Conservation (phyloP, 2,329 filamentous ascomycete genomes). For the Microdochium bolleyi region DNA sequence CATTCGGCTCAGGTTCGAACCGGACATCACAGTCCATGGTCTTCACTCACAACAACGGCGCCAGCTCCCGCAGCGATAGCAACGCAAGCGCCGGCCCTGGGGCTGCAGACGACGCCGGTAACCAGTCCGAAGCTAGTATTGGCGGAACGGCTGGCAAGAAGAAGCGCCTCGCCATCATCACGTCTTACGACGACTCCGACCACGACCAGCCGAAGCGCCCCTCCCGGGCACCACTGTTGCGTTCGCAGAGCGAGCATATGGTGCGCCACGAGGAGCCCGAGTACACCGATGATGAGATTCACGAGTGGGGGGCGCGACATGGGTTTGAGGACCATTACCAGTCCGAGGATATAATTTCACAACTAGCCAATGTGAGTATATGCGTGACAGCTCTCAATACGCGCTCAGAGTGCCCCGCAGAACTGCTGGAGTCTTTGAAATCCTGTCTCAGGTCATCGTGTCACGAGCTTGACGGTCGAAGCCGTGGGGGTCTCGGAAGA, state of each 20-base stretch:
- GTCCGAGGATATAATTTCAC: conserved; percentile 79
- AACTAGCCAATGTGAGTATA: conserved; percentile 66
- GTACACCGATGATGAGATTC: conserved; percentile 34
- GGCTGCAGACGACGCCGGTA: conserved; percentile 13
- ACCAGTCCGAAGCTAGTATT: conserved; percentile 12
- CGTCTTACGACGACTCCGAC: conserved; percentile 20
- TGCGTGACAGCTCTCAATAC: conserved; percentile 2
- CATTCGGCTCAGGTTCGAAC: background rate
- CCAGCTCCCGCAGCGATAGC: conserved; percentile 3
- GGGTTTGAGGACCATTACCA: conserved; percentile 91
- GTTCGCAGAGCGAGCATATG: conserved; percentile 50
- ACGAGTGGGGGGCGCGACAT: conserved; percentile 60
- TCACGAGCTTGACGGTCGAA: background rate
- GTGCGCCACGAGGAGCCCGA: conserved; percentile 31
- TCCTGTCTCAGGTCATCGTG: conserved; percentile 1
- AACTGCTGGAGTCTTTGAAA: conserved; percentile 3
- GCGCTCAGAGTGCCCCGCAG: no score
- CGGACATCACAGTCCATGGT: background rate
- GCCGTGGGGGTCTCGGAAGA: background rate
- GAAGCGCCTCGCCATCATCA: conserved; percentile 15
- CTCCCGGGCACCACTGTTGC: conserved; percentile 41
- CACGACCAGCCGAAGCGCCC: conserved; percentile 28
- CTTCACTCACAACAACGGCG: background rate
- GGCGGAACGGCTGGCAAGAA: background rate
- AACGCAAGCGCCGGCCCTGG: conserved; percentile 5